Evolutionary conservation across 305 asterid species (phyloP).

Genomic region (Plantago rigida): DNA sequence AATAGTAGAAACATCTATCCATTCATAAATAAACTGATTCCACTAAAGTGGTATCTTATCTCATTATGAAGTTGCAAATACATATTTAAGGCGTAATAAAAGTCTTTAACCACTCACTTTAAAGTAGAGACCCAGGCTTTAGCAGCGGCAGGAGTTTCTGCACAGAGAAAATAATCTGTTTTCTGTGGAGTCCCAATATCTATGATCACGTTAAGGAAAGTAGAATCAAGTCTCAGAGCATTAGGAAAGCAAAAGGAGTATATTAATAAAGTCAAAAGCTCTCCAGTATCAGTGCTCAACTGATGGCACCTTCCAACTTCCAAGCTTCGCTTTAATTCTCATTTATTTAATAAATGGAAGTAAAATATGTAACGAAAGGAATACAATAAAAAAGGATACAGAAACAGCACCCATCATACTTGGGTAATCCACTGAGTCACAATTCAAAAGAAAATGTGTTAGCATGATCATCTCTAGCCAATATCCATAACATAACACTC

Average conservation of each 20-base stretch:
- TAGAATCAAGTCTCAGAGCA: conserved; percentile 4
- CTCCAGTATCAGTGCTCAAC: too few species aligned
- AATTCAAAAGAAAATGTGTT: conserved; percentile 1
- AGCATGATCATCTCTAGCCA: not conserved
- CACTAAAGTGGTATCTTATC: not conserved
- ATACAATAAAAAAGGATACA: conserved; percentile 61
- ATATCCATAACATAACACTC: too few species aligned
- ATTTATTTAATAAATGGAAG: too few species aligned
- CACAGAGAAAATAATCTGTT: conserved; percentile 91
- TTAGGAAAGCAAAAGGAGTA: not conserved
- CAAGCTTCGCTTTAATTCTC: too few species aligned
- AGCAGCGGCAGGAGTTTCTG: conserved; percentile 95
- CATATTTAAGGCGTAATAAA: conserved; percentile 17
- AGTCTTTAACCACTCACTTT: conserved; percentile 60
- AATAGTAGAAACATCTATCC: not conserved
- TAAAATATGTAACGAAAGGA: conserved; percentile 1
- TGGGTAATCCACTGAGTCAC: conserved; percentile 70
- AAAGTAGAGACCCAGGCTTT: conserved; percentile 95
- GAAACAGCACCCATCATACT: conserved; percentile 91
- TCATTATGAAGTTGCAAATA: conserved; percentile 16
- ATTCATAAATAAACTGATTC: not conserved
- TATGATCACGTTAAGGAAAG: conserved; percentile 46
- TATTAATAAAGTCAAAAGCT: conserved; percentile 6
- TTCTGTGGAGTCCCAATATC: conserved; percentile 98
- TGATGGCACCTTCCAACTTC: too few species aligned